Evolutionary conservation across 2,329 filamentous ascomycete species (phyloP), one percentile per base, ranked within the genome.

Genomic region (Colletotrichum filicis): DNA sequence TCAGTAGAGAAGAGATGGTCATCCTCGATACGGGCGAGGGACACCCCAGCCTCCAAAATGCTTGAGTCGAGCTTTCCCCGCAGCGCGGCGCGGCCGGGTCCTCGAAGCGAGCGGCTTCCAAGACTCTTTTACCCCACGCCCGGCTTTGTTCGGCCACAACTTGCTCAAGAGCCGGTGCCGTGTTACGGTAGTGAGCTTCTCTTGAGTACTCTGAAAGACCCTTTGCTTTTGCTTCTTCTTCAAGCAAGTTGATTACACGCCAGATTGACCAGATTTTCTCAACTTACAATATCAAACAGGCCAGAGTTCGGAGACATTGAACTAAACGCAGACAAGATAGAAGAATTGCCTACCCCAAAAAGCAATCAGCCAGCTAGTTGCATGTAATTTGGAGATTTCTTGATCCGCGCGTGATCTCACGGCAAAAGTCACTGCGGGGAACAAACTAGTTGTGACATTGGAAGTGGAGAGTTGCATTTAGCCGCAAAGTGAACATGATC

Each of bases 401-500:
- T 32, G 22, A 61, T 49, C 42, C 3, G 57, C 42, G 12, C 26
- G 68, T 42, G 11, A 9, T 35, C 30, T 30, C 3, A 63, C 59
- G 60, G 73, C 30, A 70, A 62, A 70, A 66, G 37, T 56, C 26
- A 61, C 56, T 69, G 73, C 73, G 73, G 73, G 73, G 69, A 63
- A 59, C 9, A 26, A 26, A 46, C n/a, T 7, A 28, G 46, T 53
- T 35, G 70, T 68, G 46, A 19, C 35, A 68, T 59, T 59, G 24
- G 42, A 71, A 73, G 69, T 73, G 73, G 73, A 74, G 69, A 68
- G 8, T 46, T 60, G 65, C 37, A 73, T 74, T 74, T 74, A 74
- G 73, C 73, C 73, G 73, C 35, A 53, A 73, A 61, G 30, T 37
- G 42, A 32, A 32, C 28, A 52, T 73, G 19, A 49, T 49, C 42